Evolutionary conservation across 2,329 filamentous ascomycete genomes (phyloP).

Genomic region (Botryotinia calthae): DNA sequence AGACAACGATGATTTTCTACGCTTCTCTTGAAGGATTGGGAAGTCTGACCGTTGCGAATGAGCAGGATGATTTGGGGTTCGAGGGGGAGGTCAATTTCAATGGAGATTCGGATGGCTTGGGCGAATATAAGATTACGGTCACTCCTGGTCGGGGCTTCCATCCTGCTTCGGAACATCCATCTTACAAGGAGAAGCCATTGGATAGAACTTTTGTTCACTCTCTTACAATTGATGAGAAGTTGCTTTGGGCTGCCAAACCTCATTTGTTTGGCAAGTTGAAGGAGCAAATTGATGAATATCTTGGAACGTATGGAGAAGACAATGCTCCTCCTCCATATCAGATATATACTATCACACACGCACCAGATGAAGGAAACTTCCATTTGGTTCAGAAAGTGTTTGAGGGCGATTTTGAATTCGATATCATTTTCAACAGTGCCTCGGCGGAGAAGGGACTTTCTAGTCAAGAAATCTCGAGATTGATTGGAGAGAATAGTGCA

Average conservation of each 20-base stretch:
- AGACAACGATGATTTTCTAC: slow-evolving; percentile 80
- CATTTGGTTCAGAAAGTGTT: slow-evolving; percentile 92
- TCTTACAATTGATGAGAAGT: slow-evolving; percentile 60
- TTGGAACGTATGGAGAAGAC: slow-evolving; percentile 59
- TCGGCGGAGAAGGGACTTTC: slow-evolving; percentile 57
- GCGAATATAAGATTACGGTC: slow-evolving; percentile 75
- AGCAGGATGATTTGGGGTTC: slow-evolving; percentile 53
- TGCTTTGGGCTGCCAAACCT: slow-evolving; percentile 81
- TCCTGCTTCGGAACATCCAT: slow-evolving; percentile 62
- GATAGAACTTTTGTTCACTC: slow-evolving; percentile 76
- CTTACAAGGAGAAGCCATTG: slow-evolving; percentile 66
- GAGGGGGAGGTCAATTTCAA: slow-evolving; percentile 64
- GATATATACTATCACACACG: slow-evolving; percentile 74
- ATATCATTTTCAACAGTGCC: slow-evolving; percentile 82
- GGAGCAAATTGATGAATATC: slow-evolving; percentile 56
- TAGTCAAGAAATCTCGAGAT: slow-evolving; percentile 63
- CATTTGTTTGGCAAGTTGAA: slow-evolving; percentile 64
- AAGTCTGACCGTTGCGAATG: slow-evolving; percentile 58
- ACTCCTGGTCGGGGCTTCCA: slow-evolving; percentile 67
- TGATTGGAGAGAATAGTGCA: slow-evolving; percentile 64
- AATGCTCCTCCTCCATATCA: slow-evolving; percentile 79
- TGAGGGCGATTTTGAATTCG: slow-evolving; percentile 86
- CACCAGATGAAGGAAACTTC: slow-evolving; percentile 69
- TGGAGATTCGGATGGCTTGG: slow-evolving; percentile 69
- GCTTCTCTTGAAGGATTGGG: slow-evolving; percentile 75